Evolutionary conservation across 2,329 filamentous ascomycete species (phyloP).

Genomic region (Talaromyces sp.): DNA sequence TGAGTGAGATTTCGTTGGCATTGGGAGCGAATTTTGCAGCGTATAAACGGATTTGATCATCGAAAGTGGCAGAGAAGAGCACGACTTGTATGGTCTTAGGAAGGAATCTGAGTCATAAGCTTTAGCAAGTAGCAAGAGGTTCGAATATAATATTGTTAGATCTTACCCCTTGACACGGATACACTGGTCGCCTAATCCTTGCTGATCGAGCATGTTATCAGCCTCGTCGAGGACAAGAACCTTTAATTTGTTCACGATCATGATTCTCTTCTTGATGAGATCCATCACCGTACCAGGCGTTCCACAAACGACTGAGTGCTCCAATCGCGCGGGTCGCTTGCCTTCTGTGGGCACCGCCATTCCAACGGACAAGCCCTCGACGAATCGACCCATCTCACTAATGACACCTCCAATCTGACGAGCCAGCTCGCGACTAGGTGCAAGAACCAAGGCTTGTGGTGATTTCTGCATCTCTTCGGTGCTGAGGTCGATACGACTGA

Average conservation of each 20-base stretch:
- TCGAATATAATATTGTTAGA: neutral
- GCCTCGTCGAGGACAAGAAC: conserved; percentile 93
- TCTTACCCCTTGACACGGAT: conserved; percentile 75
- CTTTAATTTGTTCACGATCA: conserved; percentile 69
- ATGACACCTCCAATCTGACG: conserved; percentile 90
- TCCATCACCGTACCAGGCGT: conserved; percentile 93
- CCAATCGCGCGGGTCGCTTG: conserved; percentile 64
- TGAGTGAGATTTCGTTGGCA: conserved; percentile 81
- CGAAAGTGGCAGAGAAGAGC: conserved; percentile 93
- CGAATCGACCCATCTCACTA: conserved; percentile 76
- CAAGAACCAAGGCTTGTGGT: conserved; percentile 84
- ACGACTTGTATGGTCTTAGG: conserved; percentile 77
- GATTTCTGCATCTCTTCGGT: conserved; percentile 53
- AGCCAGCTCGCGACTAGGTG: conserved; percentile 89
- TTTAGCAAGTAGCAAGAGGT: conserved; percentile 25
- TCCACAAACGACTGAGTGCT: conserved; percentile 79
- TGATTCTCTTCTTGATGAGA: conserved; percentile 70
- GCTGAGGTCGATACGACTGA: conserved; percentile 76
- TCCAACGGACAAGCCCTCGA: conserved; percentile 69
- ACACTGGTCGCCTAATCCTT: conserved; percentile 93
- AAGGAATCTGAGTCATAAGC: conserved; percentile 58
- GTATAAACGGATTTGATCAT: conserved; percentile 78
- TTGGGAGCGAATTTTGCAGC: conserved; percentile 80
- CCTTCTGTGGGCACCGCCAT: conserved; percentile 77
- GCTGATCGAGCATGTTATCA: conserved; percentile 97